Percentiles rank a stretch among this genome's conserved stretches.
phyloP scores from a whole-genome alignment of 495 filamentous ascomycete species.

The Penicillium egyptiacum region DNA sequence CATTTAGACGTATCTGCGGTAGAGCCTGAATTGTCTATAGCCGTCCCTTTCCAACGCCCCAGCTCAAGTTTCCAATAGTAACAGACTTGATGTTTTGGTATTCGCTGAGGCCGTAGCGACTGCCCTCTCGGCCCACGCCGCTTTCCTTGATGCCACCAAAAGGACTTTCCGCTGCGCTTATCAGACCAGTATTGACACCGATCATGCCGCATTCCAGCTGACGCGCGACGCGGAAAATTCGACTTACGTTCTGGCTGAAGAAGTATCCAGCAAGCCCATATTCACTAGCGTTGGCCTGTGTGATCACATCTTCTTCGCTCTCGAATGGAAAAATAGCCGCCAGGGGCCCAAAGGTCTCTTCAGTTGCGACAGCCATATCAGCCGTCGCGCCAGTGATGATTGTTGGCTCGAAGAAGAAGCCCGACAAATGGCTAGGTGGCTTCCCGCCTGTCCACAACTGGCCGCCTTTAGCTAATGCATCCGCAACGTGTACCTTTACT shows the following conservation, averaged over 20 bases:
- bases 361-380: slow-evolving; percentile 34
- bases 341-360: slow-evolving; percentile 39
- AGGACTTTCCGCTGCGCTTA: slow-evolving; percentile 30
- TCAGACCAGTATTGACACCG: slow-evolving; percentile 36
- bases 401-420: slow-evolving; percentile 70
- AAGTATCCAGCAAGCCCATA: slow-evolving; percentile 37
- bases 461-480: slow-evolving; percentile 56
- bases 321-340: slow-evolving; percentile 28
- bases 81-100: slow-evolving; percentile 47
- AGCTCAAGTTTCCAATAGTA: slow-evolving; percentile 6
- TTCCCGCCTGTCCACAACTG: slow-evolving; percentile 22
- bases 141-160: slow-evolving; percentile 56
- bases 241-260: slow-evolving; percentile 26
- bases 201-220: slow-evolving; percentile 31
- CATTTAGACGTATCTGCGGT: too few relatives aligned
- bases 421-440: slow-evolving; percentile 50
- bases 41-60: too few relatives aligned
- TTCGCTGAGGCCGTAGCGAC: slow-evolving; percentile 49
- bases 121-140: slow-evolving; percentile 52
- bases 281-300: slow-evolving; percentile 27
- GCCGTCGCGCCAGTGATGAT: slow-evolving; percentile 63
- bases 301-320: slow-evolving; percentile 29
- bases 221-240: slow-evolving; percentile 22
- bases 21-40: too few relatives aligned
- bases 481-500: slow-evolving; percentile 66